A percentile compares a stretch with the other conserved stretches of the same genome.
phyloP scores from a whole-genome alignment of 164 flowering plant species.

The Chimonanthus praecox region DNA sequence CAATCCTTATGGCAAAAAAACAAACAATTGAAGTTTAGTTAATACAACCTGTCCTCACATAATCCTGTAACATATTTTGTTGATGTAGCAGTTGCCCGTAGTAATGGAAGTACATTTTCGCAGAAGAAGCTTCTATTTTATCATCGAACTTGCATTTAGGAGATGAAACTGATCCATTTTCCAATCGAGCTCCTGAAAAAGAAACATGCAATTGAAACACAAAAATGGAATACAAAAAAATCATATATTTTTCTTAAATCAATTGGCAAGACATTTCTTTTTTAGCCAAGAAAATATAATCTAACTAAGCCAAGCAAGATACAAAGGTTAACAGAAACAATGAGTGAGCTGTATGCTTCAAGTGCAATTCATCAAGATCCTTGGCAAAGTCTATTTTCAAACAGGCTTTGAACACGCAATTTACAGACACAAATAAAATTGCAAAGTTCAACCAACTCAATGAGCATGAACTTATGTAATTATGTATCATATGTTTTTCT shows the following conservation, averaged over 20 bases:
- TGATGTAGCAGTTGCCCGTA: conserved; percentile 95
- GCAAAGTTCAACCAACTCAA: background rate
- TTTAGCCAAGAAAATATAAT: background rate
- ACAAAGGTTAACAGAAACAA: background rate
- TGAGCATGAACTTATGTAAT: background rate
- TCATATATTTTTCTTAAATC: background rate
- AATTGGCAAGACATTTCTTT: background rate
- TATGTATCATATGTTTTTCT: background rate
- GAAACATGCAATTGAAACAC: too few relatives aligned
- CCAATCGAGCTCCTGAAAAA: conserved; percentile 38
- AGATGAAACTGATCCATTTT: conserved; percentile 53
- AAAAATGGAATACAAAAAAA: background rate
- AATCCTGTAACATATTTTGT: conserved; percentile 98
- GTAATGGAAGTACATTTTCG: conserved; percentile 98
- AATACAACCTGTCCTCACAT: conserved; percentile 94
- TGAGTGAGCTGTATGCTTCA: background rate
- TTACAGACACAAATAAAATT: background rate
- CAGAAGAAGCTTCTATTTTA: conserved; percentile 90
- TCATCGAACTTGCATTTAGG: conserved; percentile 81
- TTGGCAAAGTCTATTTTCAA: background rate
- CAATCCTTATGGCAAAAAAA: too few relatives aligned
- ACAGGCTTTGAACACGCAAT: background rate
- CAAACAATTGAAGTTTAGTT: conserved; percentile 11
- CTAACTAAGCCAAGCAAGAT: background rate
- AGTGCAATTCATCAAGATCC: background rate